Conservation (phyloP, 2,329 filamentous ascomycete species). For the Polychaeton citri region DNA sequence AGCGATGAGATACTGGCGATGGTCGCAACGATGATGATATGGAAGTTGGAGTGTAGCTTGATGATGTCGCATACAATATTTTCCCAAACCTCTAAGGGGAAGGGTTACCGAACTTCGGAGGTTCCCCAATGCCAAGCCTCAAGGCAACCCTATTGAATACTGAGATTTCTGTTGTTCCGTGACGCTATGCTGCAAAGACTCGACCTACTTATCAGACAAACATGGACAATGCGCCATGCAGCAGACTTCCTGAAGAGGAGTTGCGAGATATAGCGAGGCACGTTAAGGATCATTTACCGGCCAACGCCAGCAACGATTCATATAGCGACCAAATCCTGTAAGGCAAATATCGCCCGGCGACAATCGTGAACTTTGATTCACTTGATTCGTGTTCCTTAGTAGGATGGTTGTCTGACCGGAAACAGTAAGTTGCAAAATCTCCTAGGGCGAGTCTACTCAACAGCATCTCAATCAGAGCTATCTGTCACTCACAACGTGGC, state of each 20-base stretch:
- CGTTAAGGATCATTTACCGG: conserved; percentile 4
- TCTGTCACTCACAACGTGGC: conserved; percentile 28
- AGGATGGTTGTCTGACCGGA: background rate
- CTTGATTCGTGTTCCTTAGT: no score
- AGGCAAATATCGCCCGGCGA: no score
- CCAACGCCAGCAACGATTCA: no score
- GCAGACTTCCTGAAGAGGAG: conserved; percentile 7
- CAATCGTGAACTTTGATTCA: no score
- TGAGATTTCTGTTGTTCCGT: no score
- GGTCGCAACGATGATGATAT: background rate
- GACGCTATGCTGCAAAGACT: no score
- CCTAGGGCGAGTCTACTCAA: conserved; percentile 1
- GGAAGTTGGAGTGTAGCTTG: conserved; percentile 2
- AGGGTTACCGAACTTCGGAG: background rate
- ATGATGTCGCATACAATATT: conserved; percentile 2
- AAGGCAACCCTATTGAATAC: background rate
- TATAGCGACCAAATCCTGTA: conserved; percentile 9
- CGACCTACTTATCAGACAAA: no score
- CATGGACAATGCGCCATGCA: background rate
- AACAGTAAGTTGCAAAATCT: conserved; percentile 2
- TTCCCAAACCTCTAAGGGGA: background rate
- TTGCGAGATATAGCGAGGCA: conserved; percentile 8
- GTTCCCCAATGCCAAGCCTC: background rate
- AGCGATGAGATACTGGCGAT: conserved; percentile 3
- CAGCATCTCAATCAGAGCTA: conserved; percentile 5